Evolutionary conservation across 768 basidiomycete species (phyloP).

Genomic region (Pilatotrama ljubarskyi): DNA sequence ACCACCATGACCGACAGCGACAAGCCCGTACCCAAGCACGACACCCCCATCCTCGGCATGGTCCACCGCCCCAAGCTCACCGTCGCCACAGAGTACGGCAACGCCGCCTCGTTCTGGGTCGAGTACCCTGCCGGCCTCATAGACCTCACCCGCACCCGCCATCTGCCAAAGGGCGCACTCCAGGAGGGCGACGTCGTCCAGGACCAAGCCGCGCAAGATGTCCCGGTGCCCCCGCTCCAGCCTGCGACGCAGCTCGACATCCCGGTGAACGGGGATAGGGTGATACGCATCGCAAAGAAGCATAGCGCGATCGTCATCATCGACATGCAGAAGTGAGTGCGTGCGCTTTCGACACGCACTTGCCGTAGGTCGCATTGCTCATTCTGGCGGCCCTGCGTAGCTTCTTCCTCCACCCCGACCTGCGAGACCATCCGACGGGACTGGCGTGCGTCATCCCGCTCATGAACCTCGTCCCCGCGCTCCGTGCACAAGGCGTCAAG

Average conservation of each 20-base stretch:
- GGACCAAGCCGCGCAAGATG: slow-evolving; percentile 10
- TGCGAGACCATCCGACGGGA: slow-evolving; percentile 55
- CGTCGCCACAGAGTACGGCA: slow-evolving; percentile 53
- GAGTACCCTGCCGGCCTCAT: slow-evolving; percentile 67
- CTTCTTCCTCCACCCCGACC: slow-evolving; percentile 65
- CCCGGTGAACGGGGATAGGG: slow-evolving; percentile 50
- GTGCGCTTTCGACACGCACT: not conserved
- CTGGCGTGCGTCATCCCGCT: slow-evolving; percentile 59
- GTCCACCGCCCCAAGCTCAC: slow-evolving; percentile 46
- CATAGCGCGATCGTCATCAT: slow-evolving; percentile 60
- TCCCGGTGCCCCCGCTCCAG: slow-evolving; percentile 32
- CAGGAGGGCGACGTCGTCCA: slow-evolving; percentile 6
- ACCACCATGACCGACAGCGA: slow-evolving; percentile 4
- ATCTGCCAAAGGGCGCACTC: slow-evolving; percentile 29
- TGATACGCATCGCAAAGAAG: slow-evolving; percentile 49
- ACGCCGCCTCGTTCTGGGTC: slow-evolving; percentile 59
- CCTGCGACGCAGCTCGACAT: slow-evolving; percentile 50
- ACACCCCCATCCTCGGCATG: slow-evolving; percentile 42
- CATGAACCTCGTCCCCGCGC: slow-evolving; percentile 45
- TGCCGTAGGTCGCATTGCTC: not conserved
- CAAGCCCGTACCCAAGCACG: slow-evolving; percentile 11
- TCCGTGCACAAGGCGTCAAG: slow-evolving; percentile 52
- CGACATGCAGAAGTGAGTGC: slow-evolving; percentile 71
- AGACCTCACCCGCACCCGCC: slow-evolving; percentile 55
- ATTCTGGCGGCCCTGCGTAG: slow-evolving; percentile 31